Evolutionary conservation across 306 rosid genomes (phyloP), one percentile per base, ranked within the genome.

Genomic region (Hylodesmum podocarpum): DNA sequence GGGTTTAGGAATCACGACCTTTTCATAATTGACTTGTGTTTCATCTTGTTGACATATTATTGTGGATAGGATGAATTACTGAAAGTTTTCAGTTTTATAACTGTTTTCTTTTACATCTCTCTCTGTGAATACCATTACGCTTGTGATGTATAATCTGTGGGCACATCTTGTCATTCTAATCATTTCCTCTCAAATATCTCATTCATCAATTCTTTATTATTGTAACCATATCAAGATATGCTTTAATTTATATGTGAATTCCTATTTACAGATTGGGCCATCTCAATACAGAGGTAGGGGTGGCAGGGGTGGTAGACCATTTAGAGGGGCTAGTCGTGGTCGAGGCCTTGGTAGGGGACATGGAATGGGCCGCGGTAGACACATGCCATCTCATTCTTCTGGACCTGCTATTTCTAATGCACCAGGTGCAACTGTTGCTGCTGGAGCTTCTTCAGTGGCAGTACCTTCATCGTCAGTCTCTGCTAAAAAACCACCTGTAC

Each of bases 211-310:
- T 12, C 73, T 67, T 72, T 33, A 58, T 72, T 78, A 77, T 58
- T 73, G 78, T 58, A n/a, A 69, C 69, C 54, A 63, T 53, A 39
- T 75, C 58, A 41, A 64, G 84, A 55, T 83, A 72, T 76, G 81
- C 78, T 71, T 78, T 76, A 55, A 76, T 87, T 85, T 79, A 70
- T 80, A 76, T 70, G 81, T 64, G 68, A 87, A 73, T 87, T 80
- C 53, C 70, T 78, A 59, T 87, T 80, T 83, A 84, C 93, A 90
- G 94, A 84, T 80, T 63, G 92, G 83, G 82, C 80, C 85, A 59
- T 84, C 89, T 77, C 88, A 78, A 66, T 84, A 79, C 86, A 86
- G 94, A 88, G 94, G 87, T 74, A 83, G 92, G 78, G 92, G 96
- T 62, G 84, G 89, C 79, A 79, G 87, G 90, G 91, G 93, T 43